Evolutionary conservation across 2,329 filamentous ascomycete species (phyloP).

Genomic region (Diplodia scrobiculata): DNA sequence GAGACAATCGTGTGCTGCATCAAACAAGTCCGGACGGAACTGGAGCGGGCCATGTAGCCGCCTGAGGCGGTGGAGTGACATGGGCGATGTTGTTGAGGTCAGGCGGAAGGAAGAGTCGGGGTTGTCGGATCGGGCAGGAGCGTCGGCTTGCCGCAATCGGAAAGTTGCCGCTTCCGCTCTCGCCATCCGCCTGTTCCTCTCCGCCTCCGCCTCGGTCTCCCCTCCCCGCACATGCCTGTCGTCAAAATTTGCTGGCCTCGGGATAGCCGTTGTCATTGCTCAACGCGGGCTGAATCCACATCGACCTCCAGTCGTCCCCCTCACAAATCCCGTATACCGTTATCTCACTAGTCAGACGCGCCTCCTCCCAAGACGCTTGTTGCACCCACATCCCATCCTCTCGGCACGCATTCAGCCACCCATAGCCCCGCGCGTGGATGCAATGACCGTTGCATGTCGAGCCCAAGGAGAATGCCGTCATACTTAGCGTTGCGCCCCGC

Average conservation of each 20-base stretch:
- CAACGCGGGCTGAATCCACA: neutral
- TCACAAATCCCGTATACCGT: too few relatives aligned
- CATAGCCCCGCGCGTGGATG: neutral
- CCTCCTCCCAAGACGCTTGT: neutral
- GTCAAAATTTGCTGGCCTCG: too few relatives aligned
- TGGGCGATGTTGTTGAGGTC: neutral
- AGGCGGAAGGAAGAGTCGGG: neutral
- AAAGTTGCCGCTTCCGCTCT: neutral
- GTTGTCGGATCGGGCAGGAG: conserved; percentile 7
- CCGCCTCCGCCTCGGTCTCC: neutral
- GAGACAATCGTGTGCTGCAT: neutral
- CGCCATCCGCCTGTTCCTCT: neutral
- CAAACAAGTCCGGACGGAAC: neutral
- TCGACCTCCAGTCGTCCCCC: neutral
- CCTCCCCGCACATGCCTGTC: neutral
- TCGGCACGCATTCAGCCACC: neutral
- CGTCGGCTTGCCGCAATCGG: conserved; percentile 15
- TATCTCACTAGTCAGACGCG: too few relatives aligned
- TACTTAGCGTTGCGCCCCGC: conserved; percentile 5
- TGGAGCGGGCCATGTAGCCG: neutral
- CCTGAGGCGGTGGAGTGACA: neutral
- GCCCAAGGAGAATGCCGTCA: conserved; percentile 7
- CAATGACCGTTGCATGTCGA: neutral
- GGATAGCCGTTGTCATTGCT: neutral
- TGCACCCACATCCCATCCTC: neutral